Evolutionary conservation across 495 filamentous ascomycete species (phyloP).

Genomic region (Terfezia boudieri): DNA sequence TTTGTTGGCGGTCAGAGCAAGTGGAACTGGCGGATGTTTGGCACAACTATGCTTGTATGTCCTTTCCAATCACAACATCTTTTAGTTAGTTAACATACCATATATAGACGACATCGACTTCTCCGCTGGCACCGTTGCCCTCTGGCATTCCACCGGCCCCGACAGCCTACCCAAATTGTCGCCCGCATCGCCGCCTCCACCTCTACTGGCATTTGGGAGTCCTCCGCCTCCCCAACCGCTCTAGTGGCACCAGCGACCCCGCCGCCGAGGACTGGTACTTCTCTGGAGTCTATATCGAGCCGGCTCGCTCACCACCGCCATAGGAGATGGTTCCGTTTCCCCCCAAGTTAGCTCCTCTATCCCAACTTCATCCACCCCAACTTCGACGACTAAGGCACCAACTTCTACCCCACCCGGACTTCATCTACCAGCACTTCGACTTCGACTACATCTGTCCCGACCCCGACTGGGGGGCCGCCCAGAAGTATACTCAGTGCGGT

Average conservation of each 20-base stretch:
- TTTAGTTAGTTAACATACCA: slow-evolving; percentile 1
- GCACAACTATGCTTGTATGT: slow-evolving; percentile 45
- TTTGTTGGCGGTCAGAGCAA: slow-evolving; percentile 29
- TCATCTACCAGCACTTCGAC: not conserved
- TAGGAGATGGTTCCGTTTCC: slow-evolving; percentile 19
- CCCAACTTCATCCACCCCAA: not conserved
- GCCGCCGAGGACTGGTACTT: slow-evolving; percentile 46
- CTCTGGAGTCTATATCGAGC: slow-evolving; percentile 49
- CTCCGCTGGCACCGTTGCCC: slow-evolving; percentile 32
- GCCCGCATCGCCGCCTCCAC: slow-evolving; percentile 33
- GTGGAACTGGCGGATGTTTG: slow-evolving; percentile 37
- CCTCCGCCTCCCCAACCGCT: slow-evolving; percentile 37
- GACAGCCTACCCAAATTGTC: slow-evolving; percentile 33
- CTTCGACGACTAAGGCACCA: not conserved
- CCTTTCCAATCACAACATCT: not conserved
- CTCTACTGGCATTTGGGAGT: slow-evolving; percentile 55
- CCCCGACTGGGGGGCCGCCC: not conserved
- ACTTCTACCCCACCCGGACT: not conserved
- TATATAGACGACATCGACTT: slow-evolving; percentile 35
- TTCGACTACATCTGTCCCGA: not conserved
- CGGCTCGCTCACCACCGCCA: slow-evolving; percentile 34
- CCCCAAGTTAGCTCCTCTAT: not conserved
- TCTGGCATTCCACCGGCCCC: slow-evolving; percentile 43
- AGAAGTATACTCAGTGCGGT: not conserved
- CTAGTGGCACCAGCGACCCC: slow-evolving; percentile 23